Conservation (phyloP, 1,284 basidiomycete species). For the Ustilago hordei region DNA sequence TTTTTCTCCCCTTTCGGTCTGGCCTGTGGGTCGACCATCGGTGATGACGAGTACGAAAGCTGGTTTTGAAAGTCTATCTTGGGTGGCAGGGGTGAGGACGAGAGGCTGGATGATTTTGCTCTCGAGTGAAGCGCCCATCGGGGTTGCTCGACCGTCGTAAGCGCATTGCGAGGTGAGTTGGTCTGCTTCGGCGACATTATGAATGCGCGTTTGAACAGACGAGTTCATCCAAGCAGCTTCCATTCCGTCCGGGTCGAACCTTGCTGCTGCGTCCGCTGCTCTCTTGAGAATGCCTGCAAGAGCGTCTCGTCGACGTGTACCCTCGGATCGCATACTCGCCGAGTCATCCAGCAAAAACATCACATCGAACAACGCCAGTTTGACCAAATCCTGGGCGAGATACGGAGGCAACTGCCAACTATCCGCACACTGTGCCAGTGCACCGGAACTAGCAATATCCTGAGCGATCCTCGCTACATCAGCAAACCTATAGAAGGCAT, state of each 20-base stretch:
- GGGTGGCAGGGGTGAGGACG: conserved; percentile 33
- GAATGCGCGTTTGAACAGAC: conserved; percentile 31
- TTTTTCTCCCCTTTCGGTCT: conserved; percentile 42
- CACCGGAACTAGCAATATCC: conserved; percentile 51
- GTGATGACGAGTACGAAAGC: conserved; percentile 56
- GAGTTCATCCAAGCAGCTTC: conserved; percentile 61
- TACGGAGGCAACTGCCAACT: conserved; percentile 61
- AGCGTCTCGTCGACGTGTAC: conserved; percentile 36
- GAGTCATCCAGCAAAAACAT: conserved; percentile 62
- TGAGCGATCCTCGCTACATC: conserved; percentile 51
- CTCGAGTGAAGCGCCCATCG: conserved; percentile 54
- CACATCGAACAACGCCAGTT: conserved; percentile 62
- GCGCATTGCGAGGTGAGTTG: conserved; percentile 39
- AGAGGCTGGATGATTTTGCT: conserved; percentile 49
- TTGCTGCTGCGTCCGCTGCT: conserved; percentile 54
- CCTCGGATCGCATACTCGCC: conserved; percentile 52
- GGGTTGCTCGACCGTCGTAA: conserved; percentile 52
- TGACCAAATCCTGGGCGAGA: conserved; percentile 60
- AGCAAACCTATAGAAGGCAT: conserved; percentile 57
- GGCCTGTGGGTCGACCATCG: conserved; percentile 59
- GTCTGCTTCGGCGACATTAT: conserved; percentile 49
- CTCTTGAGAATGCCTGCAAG: conserved; percentile 51
- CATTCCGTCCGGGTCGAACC: conserved; percentile 61
- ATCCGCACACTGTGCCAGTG: conserved; percentile 50
- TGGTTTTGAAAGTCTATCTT: conserved; percentile 47